Evolutionary conservation across 1,284 basidiomycete genomes (phyloP).

Genomic region (Athelia sp.): DNA sequence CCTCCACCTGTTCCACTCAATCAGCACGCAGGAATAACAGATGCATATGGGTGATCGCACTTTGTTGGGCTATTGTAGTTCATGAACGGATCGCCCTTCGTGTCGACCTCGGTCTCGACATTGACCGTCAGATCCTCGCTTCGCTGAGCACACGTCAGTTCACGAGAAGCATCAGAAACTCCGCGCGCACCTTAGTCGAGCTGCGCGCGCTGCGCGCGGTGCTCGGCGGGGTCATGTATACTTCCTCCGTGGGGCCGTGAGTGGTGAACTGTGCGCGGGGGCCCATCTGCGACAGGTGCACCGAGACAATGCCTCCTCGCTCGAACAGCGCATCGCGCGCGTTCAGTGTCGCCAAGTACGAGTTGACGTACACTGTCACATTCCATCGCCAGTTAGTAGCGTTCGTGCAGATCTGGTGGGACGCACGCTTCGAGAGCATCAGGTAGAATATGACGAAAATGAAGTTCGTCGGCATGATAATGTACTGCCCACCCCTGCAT

Average conservation of each 20-base stretch:
- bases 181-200: not conserved
- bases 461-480: constrained; percentile 43
- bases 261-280: constrained; percentile 8
- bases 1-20: no score
- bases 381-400: not conserved
- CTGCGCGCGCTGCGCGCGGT: not conserved
- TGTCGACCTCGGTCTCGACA: not conserved
- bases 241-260: constrained; percentile 14
- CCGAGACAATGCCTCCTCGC: constrained; percentile 30
- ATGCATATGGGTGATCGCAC: no score
- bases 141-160: not conserved
- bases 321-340: constrained; percentile 35
- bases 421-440: constrained; percentile 45
- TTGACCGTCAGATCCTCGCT: not conserved
- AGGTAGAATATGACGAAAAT: constrained; percentile 50
- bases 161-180: not conserved
- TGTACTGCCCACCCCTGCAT: constrained; percentile 24
- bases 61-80: no score
- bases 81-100: not conserved
- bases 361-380: constrained; percentile 42
- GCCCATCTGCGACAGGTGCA: constrained; percentile 29
- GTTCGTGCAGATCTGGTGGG: constrained; percentile 1
- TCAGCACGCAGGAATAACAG: no score
- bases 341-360: constrained; percentile 45
- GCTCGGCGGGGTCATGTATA: not conserved